Evolutionary conservation across 2,329 filamentous ascomycete genomes (phyloP), one percentile per base, ranked within the genome.

Genomic region (Helotiales sp.): DNA sequence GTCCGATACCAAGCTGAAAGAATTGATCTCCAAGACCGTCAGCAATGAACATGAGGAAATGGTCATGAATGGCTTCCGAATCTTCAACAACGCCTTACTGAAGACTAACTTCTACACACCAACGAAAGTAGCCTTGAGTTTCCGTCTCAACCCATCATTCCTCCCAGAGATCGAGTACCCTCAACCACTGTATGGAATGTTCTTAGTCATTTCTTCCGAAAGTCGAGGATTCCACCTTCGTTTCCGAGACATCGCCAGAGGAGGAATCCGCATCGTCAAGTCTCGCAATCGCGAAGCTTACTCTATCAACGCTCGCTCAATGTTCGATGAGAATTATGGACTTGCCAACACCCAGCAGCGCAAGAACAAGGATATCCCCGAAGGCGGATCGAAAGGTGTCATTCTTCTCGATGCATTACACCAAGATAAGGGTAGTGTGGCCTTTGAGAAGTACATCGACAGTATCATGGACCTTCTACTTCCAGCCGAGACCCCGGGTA

Each of bases 371-470:
- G 95, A 99, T 70, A 99, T 99, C 52, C 95, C 95, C 2, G 95
- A 99, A 78, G 95, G 95, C 63, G 95, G 95, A 55, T 96, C 93
- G 69, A 99, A 99, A 80, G 95, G 95, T 77, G 95, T 99, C 57
- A 93, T 99, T 60, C 83, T 99, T 47, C 85, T 99, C 38, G 93
- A 99, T 74, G 86, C 91, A 62, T 88, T 93, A 72, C 92, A 97
- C 76, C 95, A 99, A 76, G 91, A 97, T 75, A 96, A 93, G 77
- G 89, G 89, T 17, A 84, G 83, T 48, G 92, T 96, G 62, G 93
- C 95, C 1, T 99, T 99, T 68, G 93, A 99, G 79, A 99, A 99
- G 81, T 99, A 99, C 77, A 99, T 99, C 70, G 95, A 99, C 79
- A 96, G 91, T 73, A 97, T 99, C 69, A 82, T 99, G 72, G 95